Percentiles rank a stretch among this genome's conserved stretches.
phyloP scores from a whole-genome alignment of 441 rosid genomes.

The Hura crepitans region DNA sequence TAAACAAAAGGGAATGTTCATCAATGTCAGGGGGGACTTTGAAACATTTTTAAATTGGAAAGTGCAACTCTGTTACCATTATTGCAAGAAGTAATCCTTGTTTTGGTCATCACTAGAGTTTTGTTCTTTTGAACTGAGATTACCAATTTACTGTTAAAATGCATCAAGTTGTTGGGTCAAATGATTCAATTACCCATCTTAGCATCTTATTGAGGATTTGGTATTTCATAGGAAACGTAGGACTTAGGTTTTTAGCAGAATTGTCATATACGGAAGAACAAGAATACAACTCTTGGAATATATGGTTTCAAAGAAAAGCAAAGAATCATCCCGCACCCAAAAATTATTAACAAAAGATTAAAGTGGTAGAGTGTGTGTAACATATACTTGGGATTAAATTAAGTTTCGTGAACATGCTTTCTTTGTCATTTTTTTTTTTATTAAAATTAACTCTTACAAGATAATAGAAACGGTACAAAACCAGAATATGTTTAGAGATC shows the following conservation, averaged over 20 bases:
- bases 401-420: constrained; percentile 6
- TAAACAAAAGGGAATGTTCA: not conserved
- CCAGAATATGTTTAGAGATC: not conserved
- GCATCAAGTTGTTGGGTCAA: not conserved
- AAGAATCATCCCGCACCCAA: not conserved
- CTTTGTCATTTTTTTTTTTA: no score
- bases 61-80: not conserved
- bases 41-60: not conserved
- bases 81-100: not conserved
- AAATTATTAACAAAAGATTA: not conserved
- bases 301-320: constrained; percentile 6
- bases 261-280: not conserved
- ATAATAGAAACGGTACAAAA: constrained; percentile 1
- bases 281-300: not conserved
- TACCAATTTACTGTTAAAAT: no score
- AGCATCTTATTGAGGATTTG: not conserved
- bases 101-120: not conserved
- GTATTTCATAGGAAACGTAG: not conserved
- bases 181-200: not conserved
- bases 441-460: not conserved
- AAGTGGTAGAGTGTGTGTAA: not conserved
- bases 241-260: not conserved
- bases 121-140: not conserved
- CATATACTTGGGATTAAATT: not conserved
- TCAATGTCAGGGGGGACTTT: not conserved